These are phyloP conservation scores for Xanthoconium separans DNA, from an alignment of 1,284 basidiomycete genomes.

Conservation along the genomic window DNA sequence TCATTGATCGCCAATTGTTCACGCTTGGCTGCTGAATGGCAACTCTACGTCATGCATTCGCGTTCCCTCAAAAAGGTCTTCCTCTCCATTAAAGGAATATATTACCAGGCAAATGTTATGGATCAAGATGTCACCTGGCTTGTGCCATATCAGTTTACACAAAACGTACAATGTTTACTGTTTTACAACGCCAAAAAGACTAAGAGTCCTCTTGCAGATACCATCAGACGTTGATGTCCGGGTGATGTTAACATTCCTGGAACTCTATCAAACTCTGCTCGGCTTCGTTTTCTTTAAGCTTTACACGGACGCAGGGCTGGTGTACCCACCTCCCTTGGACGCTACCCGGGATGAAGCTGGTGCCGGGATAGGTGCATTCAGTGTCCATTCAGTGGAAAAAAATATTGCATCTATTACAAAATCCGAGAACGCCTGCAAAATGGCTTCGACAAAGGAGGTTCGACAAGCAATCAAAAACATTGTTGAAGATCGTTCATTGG, in stretches of 20 bases:
- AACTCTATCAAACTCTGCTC: slow-evolving; percentile 96
- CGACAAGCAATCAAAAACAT: slow-evolving; percentile 73
- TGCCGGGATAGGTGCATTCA: slow-evolving; percentile 90
- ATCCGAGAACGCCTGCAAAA: slow-evolving; percentile 52
- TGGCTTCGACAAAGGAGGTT: slow-evolving; percentile 67
- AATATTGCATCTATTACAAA: slow-evolving; percentile 36
- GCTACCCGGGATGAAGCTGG: slow-evolving; percentile 81
- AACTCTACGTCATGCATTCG: slow-evolving; percentile 93
- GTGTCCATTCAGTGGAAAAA: slow-evolving; percentile 57
- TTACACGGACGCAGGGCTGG: slow-evolving; percentile 90
- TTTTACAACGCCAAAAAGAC: background rate
- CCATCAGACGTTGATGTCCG: slow-evolving; percentile 96
- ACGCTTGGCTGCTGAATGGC: slow-evolving; percentile 89
- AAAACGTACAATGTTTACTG: slow-evolving; percentile 61
- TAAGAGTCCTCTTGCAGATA: slow-evolving; percentile 52
- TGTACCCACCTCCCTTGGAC: slow-evolving; percentile 95
- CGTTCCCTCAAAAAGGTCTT: slow-evolving; percentile 88
- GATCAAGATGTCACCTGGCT: slow-evolving; percentile 96
- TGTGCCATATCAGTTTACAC: slow-evolving; percentile 97
- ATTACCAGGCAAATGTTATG: slow-evolving; percentile 95
- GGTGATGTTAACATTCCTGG: slow-evolving; percentile 98
- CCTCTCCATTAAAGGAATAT: slow-evolving; percentile 97
- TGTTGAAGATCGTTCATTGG: slow-evolving; percentile 32
- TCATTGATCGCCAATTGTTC: slow-evolving; percentile 90
- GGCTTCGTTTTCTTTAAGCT: slow-evolving; percentile 98